phyloP scores from a whole-genome alignment of 352 stramenopile species.

The Phytophthora crassamura region DNA sequence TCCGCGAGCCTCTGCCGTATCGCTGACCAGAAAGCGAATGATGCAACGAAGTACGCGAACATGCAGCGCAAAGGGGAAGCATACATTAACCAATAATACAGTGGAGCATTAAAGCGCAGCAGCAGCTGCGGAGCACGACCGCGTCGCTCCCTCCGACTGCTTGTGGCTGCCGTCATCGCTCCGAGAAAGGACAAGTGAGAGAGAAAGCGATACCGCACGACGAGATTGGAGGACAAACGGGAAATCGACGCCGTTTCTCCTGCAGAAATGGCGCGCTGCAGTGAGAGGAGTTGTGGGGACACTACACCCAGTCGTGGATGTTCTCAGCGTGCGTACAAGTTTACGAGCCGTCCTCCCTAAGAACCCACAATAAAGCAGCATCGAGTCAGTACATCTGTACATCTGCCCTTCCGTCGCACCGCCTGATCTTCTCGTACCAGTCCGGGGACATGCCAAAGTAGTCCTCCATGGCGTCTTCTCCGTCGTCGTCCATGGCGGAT shows the following conservation, averaged over 20 bases:
- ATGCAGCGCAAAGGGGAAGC: conserved; percentile 39
- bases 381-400: neutral
- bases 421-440: conserved; percentile 53
- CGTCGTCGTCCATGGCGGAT: conserved; percentile 73
- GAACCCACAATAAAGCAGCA: conserved; percentile 11
- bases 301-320: conserved; percentile 16
- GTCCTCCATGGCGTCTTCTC: conserved; percentile 80
- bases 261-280: conserved; percentile 36
- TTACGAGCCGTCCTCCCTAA: conserved; percentile 71
- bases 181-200: conserved; percentile 11
- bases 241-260: conserved; percentile 5
- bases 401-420: neutral
- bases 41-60: conserved; percentile 20
- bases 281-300: conserved; percentile 14
- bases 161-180: conserved; percentile 27
- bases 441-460: conserved; percentile 89
- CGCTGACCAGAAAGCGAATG: conserved; percentile 35
- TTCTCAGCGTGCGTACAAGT: conserved; percentile 14
- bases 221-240: conserved; percentile 19
- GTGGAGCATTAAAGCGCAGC: conserved; percentile 34
- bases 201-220: conserved; percentile 31
- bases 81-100: conserved; percentile 49
- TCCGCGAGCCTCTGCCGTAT: conserved; percentile 61
- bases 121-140: conserved; percentile 21
- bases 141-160: conserved; percentile 30